These are phyloP conservation scores for Cladorrhinum samala DNA, from an alignment of 495 filamentous ascomycete species.

Conservation along the genomic window DNA sequence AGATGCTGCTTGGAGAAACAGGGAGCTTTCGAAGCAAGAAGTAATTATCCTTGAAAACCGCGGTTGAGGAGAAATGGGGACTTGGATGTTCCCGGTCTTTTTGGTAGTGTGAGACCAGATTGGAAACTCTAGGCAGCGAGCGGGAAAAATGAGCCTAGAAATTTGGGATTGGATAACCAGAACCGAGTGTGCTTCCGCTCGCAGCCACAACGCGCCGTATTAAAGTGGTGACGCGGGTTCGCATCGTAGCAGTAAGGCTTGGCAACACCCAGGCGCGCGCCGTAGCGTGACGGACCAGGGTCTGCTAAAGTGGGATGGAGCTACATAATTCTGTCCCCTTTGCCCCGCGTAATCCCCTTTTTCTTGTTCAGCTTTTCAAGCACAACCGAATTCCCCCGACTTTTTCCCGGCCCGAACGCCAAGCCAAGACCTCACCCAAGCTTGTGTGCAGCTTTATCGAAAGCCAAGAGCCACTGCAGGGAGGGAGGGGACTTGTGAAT, in stretches of 20 bases:
- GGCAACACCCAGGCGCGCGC: conserved; percentile 5
- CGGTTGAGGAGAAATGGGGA: no score
- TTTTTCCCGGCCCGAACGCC: background rate
- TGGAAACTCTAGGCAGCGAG: no score
- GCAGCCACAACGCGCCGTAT: no score
- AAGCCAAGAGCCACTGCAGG: background rate
- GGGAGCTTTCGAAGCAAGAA: no score
- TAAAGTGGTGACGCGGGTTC: background rate
- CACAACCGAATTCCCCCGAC: background rate
- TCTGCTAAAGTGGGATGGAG: background rate
- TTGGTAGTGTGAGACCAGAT: no score
- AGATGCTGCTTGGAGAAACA: background rate
- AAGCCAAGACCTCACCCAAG: background rate
- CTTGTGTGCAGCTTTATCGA: no score
- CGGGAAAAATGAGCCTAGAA: no score
- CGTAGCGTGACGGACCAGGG: conserved; percentile 6
- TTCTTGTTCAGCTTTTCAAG: background rate
- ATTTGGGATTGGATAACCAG: no score
- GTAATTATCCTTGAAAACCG: no score
- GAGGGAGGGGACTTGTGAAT: background rate
- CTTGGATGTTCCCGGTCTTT: no score
- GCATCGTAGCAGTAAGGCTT: background rate
- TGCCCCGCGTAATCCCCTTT: background rate
- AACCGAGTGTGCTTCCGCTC: no score
- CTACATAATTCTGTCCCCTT: background rate